Evolutionary conservation across 192 early-diverging fungal genomes (phyloP).

Genomic region (Podila clonocystis): DNA sequence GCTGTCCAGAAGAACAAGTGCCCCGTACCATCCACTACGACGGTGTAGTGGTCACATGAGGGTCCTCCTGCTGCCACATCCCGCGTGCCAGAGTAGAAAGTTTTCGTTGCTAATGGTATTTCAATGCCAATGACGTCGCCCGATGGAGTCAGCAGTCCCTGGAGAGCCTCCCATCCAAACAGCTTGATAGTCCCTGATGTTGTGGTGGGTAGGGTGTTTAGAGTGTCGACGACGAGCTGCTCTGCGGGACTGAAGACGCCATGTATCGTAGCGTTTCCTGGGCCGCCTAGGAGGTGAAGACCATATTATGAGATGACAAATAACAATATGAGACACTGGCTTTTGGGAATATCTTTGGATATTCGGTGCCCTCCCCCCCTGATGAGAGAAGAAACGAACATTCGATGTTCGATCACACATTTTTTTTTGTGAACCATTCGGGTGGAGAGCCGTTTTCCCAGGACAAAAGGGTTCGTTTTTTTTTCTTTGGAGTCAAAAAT

Average conservation of each 20-base stretch:
- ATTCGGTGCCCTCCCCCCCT: no score
- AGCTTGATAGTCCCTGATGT: background rate
- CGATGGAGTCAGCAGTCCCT: constrained; percentile 6
- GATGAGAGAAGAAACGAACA: no score
- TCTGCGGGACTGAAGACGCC: background rate
- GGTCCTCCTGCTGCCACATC: constrained; percentile 29
- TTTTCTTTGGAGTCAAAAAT: no score
- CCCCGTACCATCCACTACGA: constrained; percentile 10
- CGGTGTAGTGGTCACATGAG: constrained; percentile 15
- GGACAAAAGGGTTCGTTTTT: no score
- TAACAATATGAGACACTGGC: no score
- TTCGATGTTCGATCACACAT: no score
- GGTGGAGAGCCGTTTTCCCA: no score
- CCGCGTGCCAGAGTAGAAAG: background rate
- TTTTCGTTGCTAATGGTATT: no score
- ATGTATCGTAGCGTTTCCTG: background rate
- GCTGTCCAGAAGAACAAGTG: constrained; percentile 16
- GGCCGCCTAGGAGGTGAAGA: no score
- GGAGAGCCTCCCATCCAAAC: constrained; percentile 12
- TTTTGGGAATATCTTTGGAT: no score
- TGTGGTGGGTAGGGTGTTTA: background rate
- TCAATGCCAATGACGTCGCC: constrained; percentile 16
- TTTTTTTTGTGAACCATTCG: no score
- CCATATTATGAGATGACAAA: no score
- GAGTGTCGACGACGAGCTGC: background rate